phyloP scores from a whole-genome alignment of 2,329 filamentous ascomycete genomes.

The Penicillium sp. region DNA sequence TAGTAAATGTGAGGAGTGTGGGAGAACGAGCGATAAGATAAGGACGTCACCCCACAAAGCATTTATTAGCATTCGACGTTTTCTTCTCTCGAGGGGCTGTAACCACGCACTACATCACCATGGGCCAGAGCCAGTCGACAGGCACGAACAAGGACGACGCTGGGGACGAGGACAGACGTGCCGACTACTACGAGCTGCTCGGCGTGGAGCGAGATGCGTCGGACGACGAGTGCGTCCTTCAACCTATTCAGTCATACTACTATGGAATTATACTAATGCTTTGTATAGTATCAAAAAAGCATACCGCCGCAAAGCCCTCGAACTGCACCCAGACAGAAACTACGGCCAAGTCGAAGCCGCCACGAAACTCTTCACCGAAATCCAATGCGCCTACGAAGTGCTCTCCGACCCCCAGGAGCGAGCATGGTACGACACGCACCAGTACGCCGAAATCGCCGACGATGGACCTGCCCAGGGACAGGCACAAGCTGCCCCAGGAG shows the following conservation, averaged over 20 bases:
- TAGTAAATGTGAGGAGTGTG: no score
- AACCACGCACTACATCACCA: conserved; percentile 16
- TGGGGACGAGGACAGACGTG: conserved; percentile 23
- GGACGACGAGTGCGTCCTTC: conserved; percentile 68
- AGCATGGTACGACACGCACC: conserved; percentile 96
- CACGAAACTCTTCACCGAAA: conserved; percentile 81
- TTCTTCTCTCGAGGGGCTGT: neutral
- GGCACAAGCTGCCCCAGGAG: conserved; percentile 55
- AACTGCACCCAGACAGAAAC: conserved; percentile 93
- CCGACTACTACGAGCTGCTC: conserved; percentile 70
- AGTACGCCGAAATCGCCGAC: conserved; percentile 73
- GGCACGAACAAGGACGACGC: conserved; percentile 19
- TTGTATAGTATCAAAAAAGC: conserved; percentile 76
- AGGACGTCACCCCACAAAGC: conserved; percentile 5
- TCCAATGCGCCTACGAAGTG: conserved; percentile 93
- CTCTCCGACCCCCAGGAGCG: conserved; percentile 92
- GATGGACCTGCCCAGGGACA: conserved; percentile 38
- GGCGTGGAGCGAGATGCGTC: conserved; percentile 67
- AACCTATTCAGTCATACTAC: no score
- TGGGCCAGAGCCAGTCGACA: conserved; percentile 46
- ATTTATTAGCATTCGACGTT: neutral
- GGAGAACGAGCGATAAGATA: conserved; percentile 15
- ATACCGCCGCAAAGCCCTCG: conserved; percentile 84
- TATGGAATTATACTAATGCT: conserved; percentile 5
- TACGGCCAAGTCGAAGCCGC: conserved; percentile 78